A percentile compares a stretch with the other conserved stretches of the same genome.
phyloP scores from a whole-genome alignment of 495 filamentous ascomycete species.

The Corynascus novoguineensis region DNA sequence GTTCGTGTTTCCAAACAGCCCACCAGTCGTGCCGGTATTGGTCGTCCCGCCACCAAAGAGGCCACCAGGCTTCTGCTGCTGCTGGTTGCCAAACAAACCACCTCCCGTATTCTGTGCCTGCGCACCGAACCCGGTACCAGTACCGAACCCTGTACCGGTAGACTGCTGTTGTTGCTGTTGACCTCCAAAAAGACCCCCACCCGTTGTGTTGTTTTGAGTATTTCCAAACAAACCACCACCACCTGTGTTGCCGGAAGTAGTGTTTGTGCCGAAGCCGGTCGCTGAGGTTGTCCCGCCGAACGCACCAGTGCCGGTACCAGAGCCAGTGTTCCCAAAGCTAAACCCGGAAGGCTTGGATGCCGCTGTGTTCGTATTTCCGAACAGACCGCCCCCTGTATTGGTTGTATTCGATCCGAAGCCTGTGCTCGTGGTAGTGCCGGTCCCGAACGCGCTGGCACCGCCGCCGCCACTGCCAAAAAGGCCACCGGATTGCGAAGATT shows the following conservation, averaged over 20 bases:
- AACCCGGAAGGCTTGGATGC: constrained; percentile 34
- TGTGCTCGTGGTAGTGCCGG: constrained; percentile 24
- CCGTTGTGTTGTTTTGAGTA: constrained; percentile 26
- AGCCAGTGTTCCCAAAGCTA: constrained; percentile 27
- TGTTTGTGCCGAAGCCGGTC: constrained; percentile 26
- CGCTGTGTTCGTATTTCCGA: constrained; percentile 27
- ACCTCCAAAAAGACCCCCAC: constrained; percentile 49
- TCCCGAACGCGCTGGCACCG: constrained; percentile 28
- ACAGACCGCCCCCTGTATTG: constrained; percentile 39
- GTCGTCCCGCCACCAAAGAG: constrained; percentile 46
- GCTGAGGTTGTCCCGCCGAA: constrained; percentile 27
- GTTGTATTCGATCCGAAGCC: constrained; percentile 35
- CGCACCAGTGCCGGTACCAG: constrained; percentile 27
- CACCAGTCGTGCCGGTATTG: constrained; percentile 31
- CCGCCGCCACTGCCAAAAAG: constrained; percentile 16
- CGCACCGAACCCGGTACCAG: constrained; percentile 22
- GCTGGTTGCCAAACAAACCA: constrained; percentile 55
- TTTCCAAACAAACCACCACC: constrained; percentile 59
- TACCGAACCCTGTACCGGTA: constrained; percentile 20
- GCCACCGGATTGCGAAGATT: constrained; percentile 20
- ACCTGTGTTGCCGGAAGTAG: constrained; percentile 40
- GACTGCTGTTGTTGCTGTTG: constrained; percentile 20
- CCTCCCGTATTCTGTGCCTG: constrained; percentile 37
- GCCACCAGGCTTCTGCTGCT: constrained; percentile 43
- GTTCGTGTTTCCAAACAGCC: constrained; percentile 41